Evolutionary conservation across 345 rosid genomes (phyloP).

Genomic region (Murraya koenigii): DNA sequence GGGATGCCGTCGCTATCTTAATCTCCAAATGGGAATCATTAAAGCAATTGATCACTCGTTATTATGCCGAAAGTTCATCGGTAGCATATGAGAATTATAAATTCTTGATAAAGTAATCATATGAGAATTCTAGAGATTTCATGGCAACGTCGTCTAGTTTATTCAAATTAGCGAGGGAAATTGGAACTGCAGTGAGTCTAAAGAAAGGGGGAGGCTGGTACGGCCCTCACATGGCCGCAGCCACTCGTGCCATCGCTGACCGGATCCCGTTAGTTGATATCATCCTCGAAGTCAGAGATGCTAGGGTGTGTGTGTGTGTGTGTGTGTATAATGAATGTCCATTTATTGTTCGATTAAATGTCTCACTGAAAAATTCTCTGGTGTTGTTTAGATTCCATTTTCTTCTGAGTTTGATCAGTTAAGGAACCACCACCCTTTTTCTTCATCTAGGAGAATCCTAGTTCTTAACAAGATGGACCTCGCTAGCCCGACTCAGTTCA

Average conservation of each 20-base stretch:
- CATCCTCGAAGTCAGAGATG: constrained; percentile 71
- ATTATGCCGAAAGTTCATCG: not conserved
- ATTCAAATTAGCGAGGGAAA: constrained; percentile 32
- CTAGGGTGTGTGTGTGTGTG: constrained; percentile 10
- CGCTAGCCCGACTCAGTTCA: constrained; percentile 38
- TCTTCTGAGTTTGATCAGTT: constrained; percentile 57
- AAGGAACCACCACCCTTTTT: constrained; percentile 19
- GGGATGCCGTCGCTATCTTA: not conserved
- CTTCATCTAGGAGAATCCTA: constrained; percentile 38
- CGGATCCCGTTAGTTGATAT: constrained; percentile 64
- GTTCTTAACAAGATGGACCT: constrained; percentile 84
- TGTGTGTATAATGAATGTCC: not conserved
- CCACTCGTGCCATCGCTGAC: constrained; percentile 55
- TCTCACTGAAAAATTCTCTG: constrained; percentile 10
- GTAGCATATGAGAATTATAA: no score
- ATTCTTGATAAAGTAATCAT: no score
- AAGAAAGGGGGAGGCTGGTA: constrained; percentile 48
- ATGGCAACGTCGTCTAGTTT: constrained; percentile 8
- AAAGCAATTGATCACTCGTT: not conserved
- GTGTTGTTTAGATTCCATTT: constrained; percentile 44
- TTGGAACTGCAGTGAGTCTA: constrained; percentile 41
- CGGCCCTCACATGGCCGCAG: constrained; percentile 74
- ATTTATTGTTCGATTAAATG: constrained; percentile 43
- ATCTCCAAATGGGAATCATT: not conserved
- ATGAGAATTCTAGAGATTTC: not conserved